Base-by-base conservation (phyloP, 2,329 filamentous ascomycete genomes). In the Whalleya microplaca region DNA sequence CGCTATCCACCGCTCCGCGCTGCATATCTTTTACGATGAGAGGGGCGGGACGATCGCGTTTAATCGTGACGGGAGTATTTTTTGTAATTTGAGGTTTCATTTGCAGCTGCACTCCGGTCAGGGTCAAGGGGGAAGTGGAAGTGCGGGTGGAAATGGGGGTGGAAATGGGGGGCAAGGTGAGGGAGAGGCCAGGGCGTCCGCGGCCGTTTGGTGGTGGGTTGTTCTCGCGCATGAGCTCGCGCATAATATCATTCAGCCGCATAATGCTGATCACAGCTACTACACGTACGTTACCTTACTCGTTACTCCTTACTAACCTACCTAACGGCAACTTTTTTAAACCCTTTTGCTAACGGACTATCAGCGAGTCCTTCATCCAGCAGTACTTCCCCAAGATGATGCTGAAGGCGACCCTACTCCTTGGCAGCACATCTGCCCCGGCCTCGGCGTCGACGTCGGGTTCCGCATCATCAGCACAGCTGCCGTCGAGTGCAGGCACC, bases 211-310 rank as follows among this genome's bases (percentile, higher is more conserved):
- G 80, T 98, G 94, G 94, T 97, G 90, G 85, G 90, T 96, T 62
- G 92, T 95, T n/a, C 73, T 97, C 59, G 96, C 92, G 60, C 95
- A 99, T 72, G 96, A 99, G 76, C 76, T 99, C 72, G 93, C 95
- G 55, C 95, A 99, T 75, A 99, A 99, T 71, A 76, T 99, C 52
- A 91, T 96, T 8, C 76, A 77, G 40, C 82, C 86, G 61, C 94
- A 98, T 73, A 89, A 88, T 68, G 80, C 89, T 16, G 84, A 89
- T 51, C 92, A 96, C 73, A 90, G 87, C 67, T 96, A 88, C 70
- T 96, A 95, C 70, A 94, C 88, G 76, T 87, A 75, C 73, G 82
- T 77, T 44, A 4, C 23, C 23, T 9, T 27, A 27, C 4, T 27
- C 23, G 23, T 4, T 27, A 27, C 23, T 9, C 4, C 4, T 16